Conservation (phyloP, 805 yeast genomes). For the Wickerhamomyces bisporus region DNA sequence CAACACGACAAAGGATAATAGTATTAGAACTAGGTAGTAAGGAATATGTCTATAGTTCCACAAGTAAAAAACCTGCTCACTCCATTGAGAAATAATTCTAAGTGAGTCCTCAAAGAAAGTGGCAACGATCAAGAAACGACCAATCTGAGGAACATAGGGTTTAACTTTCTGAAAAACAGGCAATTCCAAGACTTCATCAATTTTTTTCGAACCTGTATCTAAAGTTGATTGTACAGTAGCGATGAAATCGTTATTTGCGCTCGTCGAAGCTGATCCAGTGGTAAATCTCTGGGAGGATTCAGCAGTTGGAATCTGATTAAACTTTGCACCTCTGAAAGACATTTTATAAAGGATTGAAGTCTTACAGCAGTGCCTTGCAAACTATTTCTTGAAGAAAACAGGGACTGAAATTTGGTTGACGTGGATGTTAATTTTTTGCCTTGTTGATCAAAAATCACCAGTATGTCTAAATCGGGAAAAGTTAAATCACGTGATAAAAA, state of each 20-base stretch:
- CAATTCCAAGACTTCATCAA: slow-evolving; percentile 50
- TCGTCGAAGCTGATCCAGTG: too few relatives aligned
- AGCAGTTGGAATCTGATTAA: slow-evolving; percentile 22
- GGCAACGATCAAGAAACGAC: slow-evolving; percentile 86
- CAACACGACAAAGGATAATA: slow-evolving; percentile 56
- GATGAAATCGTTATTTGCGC: neutral
- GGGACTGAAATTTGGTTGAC: too few relatives aligned
- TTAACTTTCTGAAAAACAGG: slow-evolving; percentile 43
- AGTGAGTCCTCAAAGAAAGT: slow-evolving; percentile 88
- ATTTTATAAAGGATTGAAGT: slow-evolving; percentile 9
- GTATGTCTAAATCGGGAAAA: too few relatives aligned
- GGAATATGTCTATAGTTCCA: slow-evolving; percentile 77
- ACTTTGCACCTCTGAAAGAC: slow-evolving; percentile 25
- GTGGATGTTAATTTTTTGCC: too few relatives aligned
- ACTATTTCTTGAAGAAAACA: too few relatives aligned
- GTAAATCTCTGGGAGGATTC: slow-evolving; percentile 1
- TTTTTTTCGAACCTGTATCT: slow-evolving; percentile 45
- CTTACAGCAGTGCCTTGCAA: neutral
- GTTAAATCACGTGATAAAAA: too few relatives aligned
- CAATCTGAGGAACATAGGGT: slow-evolving; percentile 82
- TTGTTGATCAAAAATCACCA: too few relatives aligned
- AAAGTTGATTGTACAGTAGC: slow-evolving; percentile 20
- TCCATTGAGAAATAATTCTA: slow-evolving; percentile 84
- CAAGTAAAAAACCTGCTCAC: slow-evolving; percentile 81
- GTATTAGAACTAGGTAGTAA: slow-evolving; percentile 68